Conservation (phyloP, 1,284 basidiomycete species). For the Earliella scabrosa region DNA sequence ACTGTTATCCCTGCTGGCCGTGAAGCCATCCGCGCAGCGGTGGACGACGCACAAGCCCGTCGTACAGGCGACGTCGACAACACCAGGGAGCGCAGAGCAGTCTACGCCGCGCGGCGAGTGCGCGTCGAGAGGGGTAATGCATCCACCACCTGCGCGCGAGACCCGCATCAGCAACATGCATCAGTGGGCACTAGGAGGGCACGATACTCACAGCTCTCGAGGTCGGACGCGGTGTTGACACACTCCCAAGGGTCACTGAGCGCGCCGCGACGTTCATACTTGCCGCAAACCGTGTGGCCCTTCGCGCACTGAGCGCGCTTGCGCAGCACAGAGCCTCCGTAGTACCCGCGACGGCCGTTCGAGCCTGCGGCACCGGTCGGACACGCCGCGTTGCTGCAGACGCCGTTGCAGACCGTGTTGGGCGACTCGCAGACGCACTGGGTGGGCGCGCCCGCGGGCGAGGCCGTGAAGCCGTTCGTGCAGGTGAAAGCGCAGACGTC, state of each 20-base stretch:
- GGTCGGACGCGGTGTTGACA: slow-evolving; percentile 46
- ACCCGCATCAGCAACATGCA: too few relatives aligned
- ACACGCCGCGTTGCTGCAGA: slow-evolving; percentile 44
- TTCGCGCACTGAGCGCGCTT: slow-evolving; percentile 25
- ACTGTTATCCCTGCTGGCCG: slow-evolving; percentile 27
- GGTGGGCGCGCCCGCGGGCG: slow-evolving; percentile 34
- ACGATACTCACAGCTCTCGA: slow-evolving; percentile 53
- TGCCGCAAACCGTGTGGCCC: slow-evolving; percentile 45
- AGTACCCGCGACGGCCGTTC: slow-evolving; percentile 33
- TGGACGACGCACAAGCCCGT: slow-evolving; percentile 48
- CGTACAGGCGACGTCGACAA: slow-evolving; percentile 53
- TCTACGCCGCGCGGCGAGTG: slow-evolving; percentile 41
- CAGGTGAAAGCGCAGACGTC: slow-evolving; percentile 49
- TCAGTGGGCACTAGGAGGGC: too few relatives aligned
- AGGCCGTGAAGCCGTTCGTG: slow-evolving; percentile 44
- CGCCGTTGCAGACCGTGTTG: slow-evolving; percentile 50
- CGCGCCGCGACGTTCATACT: slow-evolving; percentile 36
- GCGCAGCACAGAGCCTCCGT: slow-evolving; percentile 2
- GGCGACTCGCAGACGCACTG: slow-evolving; percentile 46
- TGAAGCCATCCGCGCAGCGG: slow-evolving; percentile 49
- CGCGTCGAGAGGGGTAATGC: slow-evolving; percentile 39
- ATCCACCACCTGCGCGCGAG: slow-evolving; percentile 51
- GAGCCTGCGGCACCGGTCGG: slow-evolving; percentile 30
- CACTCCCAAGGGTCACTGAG: slow-evolving; percentile 47
- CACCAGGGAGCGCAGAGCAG: slow-evolving; percentile 53